Conservation (phyloP, 768 basidiomycete species). For the Multifurca ochricompacta region DNA sequence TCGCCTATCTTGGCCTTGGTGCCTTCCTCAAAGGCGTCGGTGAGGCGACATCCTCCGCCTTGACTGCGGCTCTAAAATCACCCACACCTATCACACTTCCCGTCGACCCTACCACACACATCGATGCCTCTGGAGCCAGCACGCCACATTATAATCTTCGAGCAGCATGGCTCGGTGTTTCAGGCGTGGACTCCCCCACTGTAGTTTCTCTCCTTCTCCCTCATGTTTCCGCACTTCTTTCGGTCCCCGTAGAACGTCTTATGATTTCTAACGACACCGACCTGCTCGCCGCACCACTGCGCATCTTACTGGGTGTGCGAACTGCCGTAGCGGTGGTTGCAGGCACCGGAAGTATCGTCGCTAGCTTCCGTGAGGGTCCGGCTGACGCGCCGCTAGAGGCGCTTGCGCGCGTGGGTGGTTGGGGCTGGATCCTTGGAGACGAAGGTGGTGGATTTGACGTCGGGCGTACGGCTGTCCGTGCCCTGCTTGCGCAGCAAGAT, state of each 20-base stretch:
- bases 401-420: constrained; percentile 11
- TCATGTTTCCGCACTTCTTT: constrained; percentile 48
- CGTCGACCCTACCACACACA: not conserved
- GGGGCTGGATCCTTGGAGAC: constrained; percentile 18
- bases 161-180: constrained; percentile 76
- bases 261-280: constrained; percentile 75
- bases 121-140: not conserved
- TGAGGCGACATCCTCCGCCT: constrained; percentile 45
- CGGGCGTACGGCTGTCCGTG: constrained; percentile 66
- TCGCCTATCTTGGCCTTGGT: constrained; percentile 64
- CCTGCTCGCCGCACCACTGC: constrained; percentile 74
- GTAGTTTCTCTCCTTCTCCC: constrained; percentile 50
- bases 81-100: constrained; percentile 9
- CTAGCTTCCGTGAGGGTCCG: constrained; percentile 45
- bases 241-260: constrained; percentile 46
- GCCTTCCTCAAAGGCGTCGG: constrained; percentile 49
- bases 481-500: constrained; percentile 53
- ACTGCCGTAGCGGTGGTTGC: constrained; percentile 67
- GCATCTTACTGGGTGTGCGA: constrained; percentile 47
- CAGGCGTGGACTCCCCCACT: constrained; percentile 70
- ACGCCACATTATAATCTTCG: constrained; percentile 38
- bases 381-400: constrained; percentile 1
- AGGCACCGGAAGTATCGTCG: constrained; percentile 76
- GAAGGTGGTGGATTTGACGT: constrained; percentile 80
- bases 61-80: constrained; percentile 24